Evolutionary conservation across 192 early-diverging fungal species (phyloP).

Genomic region (Rhizophagus sp.): DNA sequence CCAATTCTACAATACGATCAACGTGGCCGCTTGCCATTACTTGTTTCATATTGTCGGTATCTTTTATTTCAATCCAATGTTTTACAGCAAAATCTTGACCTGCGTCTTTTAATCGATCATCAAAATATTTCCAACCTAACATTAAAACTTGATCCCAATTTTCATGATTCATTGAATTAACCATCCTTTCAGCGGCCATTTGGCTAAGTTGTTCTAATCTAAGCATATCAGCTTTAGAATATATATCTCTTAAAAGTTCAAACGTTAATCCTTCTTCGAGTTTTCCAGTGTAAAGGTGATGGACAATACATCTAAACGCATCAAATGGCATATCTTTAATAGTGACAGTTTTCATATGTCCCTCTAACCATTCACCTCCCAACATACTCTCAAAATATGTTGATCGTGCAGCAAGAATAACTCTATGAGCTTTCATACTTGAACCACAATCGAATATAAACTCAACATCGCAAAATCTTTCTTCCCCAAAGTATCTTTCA

Average conservation of each 20-base stretch:
- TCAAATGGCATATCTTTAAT: constrained; percentile 12
- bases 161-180: background rate
- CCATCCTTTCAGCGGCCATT: background rate
- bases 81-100: constrained; percentile 8
- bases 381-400: constrained; percentile 19
- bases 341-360: constrained; percentile 1
- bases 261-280: constrained; percentile 1
- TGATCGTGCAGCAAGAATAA: constrained; percentile 12
- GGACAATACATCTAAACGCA: background rate
- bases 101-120: background rate
- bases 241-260: constrained; percentile 13
- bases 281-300: constrained; percentile 19
- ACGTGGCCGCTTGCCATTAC: background rate
- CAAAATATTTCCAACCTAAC: constrained; percentile 13
- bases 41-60: constrained; percentile 11
- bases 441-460: constrained; percentile 20
- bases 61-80: constrained; percentile 4
- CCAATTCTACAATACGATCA: background rate
- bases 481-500: background rate
- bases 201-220: constrained; percentile 5
- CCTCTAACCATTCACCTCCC: constrained; percentile 18
- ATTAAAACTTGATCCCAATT: constrained; percentile 28
- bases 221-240: constrained; percentile 20
- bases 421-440: constrained; percentile 11
- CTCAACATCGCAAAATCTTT: constrained; percentile 23